These are phyloP conservation scores for Magnaporthiopsis rhizophila DNA, from an alignment of 2,329 filamentous ascomycete species.

Conservation along the genomic window DNA sequence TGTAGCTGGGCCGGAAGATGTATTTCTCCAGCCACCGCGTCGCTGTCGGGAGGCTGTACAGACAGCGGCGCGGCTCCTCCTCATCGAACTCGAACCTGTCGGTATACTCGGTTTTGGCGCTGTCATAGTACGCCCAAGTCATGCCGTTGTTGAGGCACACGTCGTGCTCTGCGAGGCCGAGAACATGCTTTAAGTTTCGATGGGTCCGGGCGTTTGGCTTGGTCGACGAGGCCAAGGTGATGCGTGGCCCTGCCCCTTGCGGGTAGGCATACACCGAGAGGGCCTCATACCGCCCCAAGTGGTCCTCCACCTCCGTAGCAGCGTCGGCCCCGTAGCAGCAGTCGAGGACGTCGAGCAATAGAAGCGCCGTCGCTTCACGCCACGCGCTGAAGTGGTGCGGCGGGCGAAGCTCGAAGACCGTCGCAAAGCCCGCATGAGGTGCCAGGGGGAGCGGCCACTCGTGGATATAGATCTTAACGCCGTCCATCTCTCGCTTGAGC, in stretches of 20 bases:
- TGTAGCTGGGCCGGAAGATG: neutral
- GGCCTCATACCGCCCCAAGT: neutral
- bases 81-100: neutral
- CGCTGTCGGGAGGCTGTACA: neutral
- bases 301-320: too few species aligned
- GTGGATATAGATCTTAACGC: slow-evolving; percentile 36
- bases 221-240: slow-evolving; percentile 25
- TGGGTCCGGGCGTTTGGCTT: slow-evolving; percentile 30
- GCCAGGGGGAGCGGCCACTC: slow-evolving; percentile 47
- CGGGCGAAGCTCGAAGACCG: slow-evolving; percentile 43
- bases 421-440: slow-evolving; percentile 26
- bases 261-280: neutral
- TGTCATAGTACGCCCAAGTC: slow-evolving; percentile 29
- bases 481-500: slow-evolving; percentile 20
- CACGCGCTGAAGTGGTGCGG: slow-evolving; percentile 35
- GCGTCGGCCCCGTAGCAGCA: slow-evolving; percentile 10
- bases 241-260: slow-evolving; percentile 1
- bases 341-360: slow-evolving; percentile 32
- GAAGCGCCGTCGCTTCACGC: slow-evolving; percentile 37
- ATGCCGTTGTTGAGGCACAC: slow-evolving; percentile 40
- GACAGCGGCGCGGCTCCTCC: too few species aligned
- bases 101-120: neutral
- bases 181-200: slow-evolving; percentile 18
- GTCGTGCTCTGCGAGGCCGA: slow-evolving; percentile 17
- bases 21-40: neutral